Evolutionary conservation across 495 filamentous ascomycete species (phyloP).

Genomic region (Podospora conica): DNA sequence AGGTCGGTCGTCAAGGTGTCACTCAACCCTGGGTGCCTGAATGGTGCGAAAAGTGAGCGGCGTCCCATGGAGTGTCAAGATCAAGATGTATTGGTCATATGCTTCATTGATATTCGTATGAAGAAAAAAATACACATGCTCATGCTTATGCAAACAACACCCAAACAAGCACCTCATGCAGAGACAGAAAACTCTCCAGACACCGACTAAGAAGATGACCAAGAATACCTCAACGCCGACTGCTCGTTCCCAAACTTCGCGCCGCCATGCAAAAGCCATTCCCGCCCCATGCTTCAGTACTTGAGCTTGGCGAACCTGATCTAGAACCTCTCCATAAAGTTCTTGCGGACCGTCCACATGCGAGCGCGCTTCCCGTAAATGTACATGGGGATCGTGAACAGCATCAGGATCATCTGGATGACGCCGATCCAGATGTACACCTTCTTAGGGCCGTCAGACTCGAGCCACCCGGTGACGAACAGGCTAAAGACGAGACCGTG

Average conservation of each 20-base stretch:
- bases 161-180: background rate
- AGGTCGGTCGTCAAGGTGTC: background rate
- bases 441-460: slow-evolving; percentile 63
- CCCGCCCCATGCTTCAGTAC: slow-evolving; percentile 1
- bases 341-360: slow-evolving; percentile 94
- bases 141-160: background rate
- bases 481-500: slow-evolving; percentile 86
- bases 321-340: slow-evolving; percentile 83
- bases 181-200: background rate
- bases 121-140: background rate
- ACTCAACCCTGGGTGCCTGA: background rate
- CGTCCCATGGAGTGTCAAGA: background rate
- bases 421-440: slow-evolving; percentile 81
- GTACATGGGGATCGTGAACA: slow-evolving; percentile 87
- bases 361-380: slow-evolving; percentile 88
- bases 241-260: background rate
- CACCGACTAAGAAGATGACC: background rate
- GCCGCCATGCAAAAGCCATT: background rate
- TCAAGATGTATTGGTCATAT: background rate
- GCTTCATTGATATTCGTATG: background rate
- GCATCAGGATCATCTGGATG: slow-evolving; percentile 70
- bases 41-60: background rate
- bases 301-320: slow-evolving; percentile 3
- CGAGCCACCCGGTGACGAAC: slow-evolving; percentile 85
- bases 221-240: background rate